Evolutionary conservation across 2,329 filamentous ascomycete species (phyloP).

Genomic region (Aspergillus eucalypticola): DNA sequence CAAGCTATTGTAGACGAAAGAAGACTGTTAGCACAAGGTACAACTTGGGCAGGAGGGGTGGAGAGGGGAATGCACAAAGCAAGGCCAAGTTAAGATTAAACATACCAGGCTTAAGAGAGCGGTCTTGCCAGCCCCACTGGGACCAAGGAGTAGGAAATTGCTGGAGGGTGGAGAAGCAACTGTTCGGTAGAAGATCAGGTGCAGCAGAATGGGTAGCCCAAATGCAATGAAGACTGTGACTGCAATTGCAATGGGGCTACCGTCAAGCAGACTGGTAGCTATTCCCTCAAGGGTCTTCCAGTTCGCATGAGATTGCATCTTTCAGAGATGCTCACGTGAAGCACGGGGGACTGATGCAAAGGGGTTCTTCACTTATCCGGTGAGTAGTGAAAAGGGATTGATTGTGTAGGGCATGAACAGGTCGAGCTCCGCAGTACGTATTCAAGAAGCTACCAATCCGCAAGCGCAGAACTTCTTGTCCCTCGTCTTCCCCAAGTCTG

Average conservation of each 20-base stretch:
- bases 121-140: conserved; percentile 83
- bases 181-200: conserved; percentile 69
- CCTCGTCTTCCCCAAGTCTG: background rate
- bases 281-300: conserved; percentile 43
- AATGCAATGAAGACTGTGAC: conserved; percentile 71
- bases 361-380: background rate
- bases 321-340: conserved; percentile 12
- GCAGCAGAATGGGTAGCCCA: conserved; percentile 73
- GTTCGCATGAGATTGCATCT: conserved; percentile 33
- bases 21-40: background rate
- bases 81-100: background rate
- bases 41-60: background rate
- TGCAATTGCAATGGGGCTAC: conserved; percentile 53
- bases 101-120: conserved; percentile 75
- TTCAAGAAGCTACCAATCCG: background rate
- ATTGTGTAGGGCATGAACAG: background rate
- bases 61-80: background rate
- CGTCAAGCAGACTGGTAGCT: conserved; percentile 46
- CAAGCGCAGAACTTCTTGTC: background rate
- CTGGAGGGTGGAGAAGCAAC: conserved; percentile 64
- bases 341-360: background rate
- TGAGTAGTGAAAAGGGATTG: too few species aligned
- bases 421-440: background rate
- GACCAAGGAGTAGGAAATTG: conserved; percentile 78
- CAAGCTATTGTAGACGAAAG: conserved; percentile 36